phyloP scores from a whole-genome alignment of 768 basidiomycete genomes.

The Sistotremastrum niveocremeum region DNA sequence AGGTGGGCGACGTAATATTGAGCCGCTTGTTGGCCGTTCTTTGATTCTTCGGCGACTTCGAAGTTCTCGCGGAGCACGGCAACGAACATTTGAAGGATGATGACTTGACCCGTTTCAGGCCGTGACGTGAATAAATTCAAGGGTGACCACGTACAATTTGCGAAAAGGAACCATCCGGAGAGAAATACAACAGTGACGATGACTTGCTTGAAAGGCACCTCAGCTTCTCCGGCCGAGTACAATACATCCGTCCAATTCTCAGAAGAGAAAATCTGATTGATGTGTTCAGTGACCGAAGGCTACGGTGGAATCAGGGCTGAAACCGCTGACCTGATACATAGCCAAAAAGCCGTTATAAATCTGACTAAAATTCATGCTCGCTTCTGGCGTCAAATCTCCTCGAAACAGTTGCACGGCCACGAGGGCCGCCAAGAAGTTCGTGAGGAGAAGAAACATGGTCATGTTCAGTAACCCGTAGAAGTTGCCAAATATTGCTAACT shows the following conservation, averaged over 20 bases:
- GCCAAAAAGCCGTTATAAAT: slow-evolving; percentile 77
- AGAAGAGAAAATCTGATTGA: slow-evolving; percentile 63
- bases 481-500: slow-evolving; percentile 86
- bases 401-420: slow-evolving; percentile 75
- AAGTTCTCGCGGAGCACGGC: slow-evolving; percentile 98
- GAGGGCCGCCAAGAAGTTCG: slow-evolving; percentile 78
- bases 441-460: slow-evolving; percentile 76
- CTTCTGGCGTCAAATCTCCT: slow-evolving; percentile 50
- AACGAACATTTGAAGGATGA: slow-evolving; percentile 90
- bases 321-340: slow-evolving; percentile 42
- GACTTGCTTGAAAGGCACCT: slow-evolving; percentile 52
- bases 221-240: slow-evolving; percentile 48
- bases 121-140: not conserved
- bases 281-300: not conserved
- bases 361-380: slow-evolving; percentile 63
- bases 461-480: slow-evolving; percentile 86
- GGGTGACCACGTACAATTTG: slow-evolving; percentile 55
- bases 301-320: not conserved
- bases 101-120: slow-evolving; percentile 35
- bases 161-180: slow-evolving; percentile 76
- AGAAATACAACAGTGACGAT: slow-evolving; percentile 61
- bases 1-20: slow-evolving; percentile 51
- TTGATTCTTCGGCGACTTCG: slow-evolving; percentile 79
- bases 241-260: slow-evolving; percentile 88
- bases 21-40: slow-evolving; percentile 67